These are phyloP conservation scores for Cryptococcus sp. DNA, from an alignment of 1,284 basidiomycete genomes.

Conservation along the genomic window DNA sequence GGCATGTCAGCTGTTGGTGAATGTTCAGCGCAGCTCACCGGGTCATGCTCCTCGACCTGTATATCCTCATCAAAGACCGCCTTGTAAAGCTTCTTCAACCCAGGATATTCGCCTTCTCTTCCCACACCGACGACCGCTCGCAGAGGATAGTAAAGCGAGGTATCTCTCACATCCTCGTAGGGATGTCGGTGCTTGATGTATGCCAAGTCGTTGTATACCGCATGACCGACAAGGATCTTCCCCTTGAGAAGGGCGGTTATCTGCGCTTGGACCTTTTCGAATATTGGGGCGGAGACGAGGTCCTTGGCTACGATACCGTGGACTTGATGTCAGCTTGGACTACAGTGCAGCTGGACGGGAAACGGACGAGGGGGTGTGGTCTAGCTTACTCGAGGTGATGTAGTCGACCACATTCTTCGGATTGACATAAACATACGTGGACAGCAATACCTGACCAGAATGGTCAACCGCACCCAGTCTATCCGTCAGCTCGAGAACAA, in stretches of 20 bases:
- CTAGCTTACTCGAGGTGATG: slow-evolving; percentile 46
- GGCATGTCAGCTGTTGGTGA: not conserved
- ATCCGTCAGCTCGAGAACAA: not conserved
- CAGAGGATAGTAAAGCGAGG: slow-evolving; percentile 50
- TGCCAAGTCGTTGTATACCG: slow-evolving; percentile 83
- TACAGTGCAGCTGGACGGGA: too few species aligned
- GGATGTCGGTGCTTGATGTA: slow-evolving; percentile 51
- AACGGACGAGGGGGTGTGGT: too few species aligned
- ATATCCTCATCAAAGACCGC: slow-evolving; percentile 50
- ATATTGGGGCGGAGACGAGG: slow-evolving; percentile 61
- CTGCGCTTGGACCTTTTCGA: slow-evolving; percentile 66
- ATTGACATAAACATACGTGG: slow-evolving; percentile 49
- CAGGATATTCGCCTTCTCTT: slow-evolving; percentile 43
- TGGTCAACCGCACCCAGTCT: slow-evolving; percentile 50
- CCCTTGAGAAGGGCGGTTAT: slow-evolving; percentile 72
- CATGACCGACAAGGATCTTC: slow-evolving; percentile 83
- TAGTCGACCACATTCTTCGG: slow-evolving; percentile 51
- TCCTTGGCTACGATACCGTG: slow-evolving; percentile 49
- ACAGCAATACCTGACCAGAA: slow-evolving; percentile 46
- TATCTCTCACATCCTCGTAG: slow-evolving; percentile 50
- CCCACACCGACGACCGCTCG: slow-evolving; percentile 26
- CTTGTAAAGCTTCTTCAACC: slow-evolving; percentile 47
- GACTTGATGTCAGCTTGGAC: slow-evolving; percentile 12
- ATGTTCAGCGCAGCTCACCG: slow-evolving; percentile 25
- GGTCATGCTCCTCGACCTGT: slow-evolving; percentile 45